These are phyloP conservation scores for Pestalotiopsis fici DNA, from an alignment of 2,329 filamentous ascomycete species.

Conservation along the genomic window DNA sequence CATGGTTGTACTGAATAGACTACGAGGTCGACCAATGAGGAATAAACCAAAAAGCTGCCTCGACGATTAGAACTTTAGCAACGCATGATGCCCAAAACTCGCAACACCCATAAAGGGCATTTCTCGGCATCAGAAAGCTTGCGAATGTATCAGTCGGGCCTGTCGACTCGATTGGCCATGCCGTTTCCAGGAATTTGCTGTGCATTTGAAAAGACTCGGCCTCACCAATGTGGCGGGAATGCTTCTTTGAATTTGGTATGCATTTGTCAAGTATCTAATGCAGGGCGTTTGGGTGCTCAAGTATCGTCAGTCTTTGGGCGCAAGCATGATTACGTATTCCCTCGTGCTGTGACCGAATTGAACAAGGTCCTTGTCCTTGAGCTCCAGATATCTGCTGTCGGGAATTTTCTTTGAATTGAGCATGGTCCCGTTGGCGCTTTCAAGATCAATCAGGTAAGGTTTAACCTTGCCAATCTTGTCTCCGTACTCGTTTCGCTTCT, in stretches of 20 bases:
- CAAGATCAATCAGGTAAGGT: constrained; percentile 91
- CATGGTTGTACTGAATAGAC: not conserved
- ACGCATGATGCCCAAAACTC: not conserved
- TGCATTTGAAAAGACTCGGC: not conserved
- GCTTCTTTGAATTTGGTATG: not conserved
- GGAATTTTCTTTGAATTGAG: constrained; percentile 78
- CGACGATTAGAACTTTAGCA: not conserved
- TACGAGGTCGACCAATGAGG: not conserved
- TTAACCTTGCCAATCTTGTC: constrained; percentile 78
- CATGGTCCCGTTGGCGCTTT: constrained; percentile 87
- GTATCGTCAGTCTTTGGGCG: constrained; percentile 44
- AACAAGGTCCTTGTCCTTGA: constrained; percentile 86
- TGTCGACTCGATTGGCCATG: not conserved
- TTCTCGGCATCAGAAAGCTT: not conserved
- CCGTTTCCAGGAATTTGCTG: not conserved
- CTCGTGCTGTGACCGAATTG: constrained; percentile 84
- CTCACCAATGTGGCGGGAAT: not conserved
- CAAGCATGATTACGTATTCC: constrained; percentile 95
- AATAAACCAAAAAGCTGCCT: no score
- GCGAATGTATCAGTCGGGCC: not conserved
- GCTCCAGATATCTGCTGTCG: constrained; percentile 78
- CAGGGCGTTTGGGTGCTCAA: not conserved
- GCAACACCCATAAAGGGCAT: not conserved
- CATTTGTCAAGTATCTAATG: not conserved
- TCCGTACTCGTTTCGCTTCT: constrained; percentile 83